phyloP scores from a whole-genome alignment of 139 green algal species.

The Chlamydomonas applanata region DNA sequence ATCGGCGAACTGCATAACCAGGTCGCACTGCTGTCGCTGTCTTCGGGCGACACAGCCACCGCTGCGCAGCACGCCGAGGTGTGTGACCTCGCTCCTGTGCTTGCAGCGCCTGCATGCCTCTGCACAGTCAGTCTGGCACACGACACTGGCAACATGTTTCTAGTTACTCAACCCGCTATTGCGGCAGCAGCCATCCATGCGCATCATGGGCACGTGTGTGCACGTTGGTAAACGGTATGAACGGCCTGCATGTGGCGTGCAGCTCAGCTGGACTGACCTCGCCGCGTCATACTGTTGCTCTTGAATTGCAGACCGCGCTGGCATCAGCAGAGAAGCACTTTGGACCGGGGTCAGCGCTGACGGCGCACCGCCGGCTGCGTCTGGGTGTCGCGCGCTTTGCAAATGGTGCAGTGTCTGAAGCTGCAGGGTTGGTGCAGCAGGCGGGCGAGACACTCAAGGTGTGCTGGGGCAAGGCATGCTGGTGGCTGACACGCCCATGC shows the following conservation, averaged over 20 bases:
- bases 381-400: constrained; percentile 34
- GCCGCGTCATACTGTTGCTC: too few species aligned
- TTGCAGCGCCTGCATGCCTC: too few species aligned
- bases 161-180: too few species aligned
- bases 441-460: constrained; percentile 26
- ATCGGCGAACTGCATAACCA: constrained; percentile 59
- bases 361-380: constrained; percentile 43
- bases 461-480: too few species aligned
- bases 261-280: too few species aligned
- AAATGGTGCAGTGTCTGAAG: constrained; percentile 30
- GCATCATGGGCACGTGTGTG: too few species aligned
- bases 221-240: too few species aligned
- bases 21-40: constrained; percentile 48
- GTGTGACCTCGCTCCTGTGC: not conserved
- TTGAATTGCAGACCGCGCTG: constrained; percentile 14
- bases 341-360: constrained; percentile 24
- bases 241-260: too few species aligned
- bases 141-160: too few species aligned
- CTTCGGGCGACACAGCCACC: constrained; percentile 22
- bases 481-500: too few species aligned
- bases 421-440: constrained; percentile 33
- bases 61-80: constrained; percentile 34
- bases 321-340: constrained; percentile 31
- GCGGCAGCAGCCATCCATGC: too few species aligned
- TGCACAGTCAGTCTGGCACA: too few species aligned